Percentiles rank a stretch among this genome's conserved stretches.
These are phyloP conservation scores for Candolleomyces aberdarensis DNA, from an alignment of 768 basidiomycete species.

Conservation along the genomic window DNA sequence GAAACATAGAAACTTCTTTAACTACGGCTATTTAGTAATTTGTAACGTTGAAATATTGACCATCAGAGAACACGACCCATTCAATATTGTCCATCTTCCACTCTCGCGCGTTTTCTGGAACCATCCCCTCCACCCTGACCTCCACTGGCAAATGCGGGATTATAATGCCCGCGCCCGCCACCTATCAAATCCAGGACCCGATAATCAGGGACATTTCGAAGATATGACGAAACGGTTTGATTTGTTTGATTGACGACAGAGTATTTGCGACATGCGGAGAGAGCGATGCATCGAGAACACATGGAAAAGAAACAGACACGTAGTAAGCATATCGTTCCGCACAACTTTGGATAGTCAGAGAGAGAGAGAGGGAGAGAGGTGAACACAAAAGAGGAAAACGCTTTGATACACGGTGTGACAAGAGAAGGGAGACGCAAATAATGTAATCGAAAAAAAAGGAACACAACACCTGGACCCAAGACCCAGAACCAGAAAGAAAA, in stretches of 20 bases:
- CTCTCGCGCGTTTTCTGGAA: slow-evolving; percentile 52
- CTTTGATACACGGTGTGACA: neutral
- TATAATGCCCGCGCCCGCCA: slow-evolving; percentile 61
- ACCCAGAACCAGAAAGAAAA: slow-evolving; percentile 8
- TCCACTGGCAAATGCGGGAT: slow-evolving; percentile 67
- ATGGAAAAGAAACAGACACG: slow-evolving; percentile 20
- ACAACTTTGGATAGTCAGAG: neutral
- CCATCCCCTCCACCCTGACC: slow-evolving; percentile 40
- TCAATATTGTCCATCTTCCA: slow-evolving; percentile 38
- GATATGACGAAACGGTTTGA: slow-evolving; percentile 9
- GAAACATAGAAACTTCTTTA: no score
- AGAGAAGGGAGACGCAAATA: neutral
- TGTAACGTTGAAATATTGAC: neutral
- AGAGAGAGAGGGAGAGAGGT: neutral
- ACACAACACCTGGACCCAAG: slow-evolving; percentile 3
- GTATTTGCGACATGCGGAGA: slow-evolving; percentile 4
- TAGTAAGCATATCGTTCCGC: slow-evolving; percentile 3
- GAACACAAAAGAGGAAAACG: slow-evolving; percentile 6
- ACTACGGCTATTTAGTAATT: no score
- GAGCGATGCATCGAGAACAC: slow-evolving; percentile 5
- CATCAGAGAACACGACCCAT: neutral
- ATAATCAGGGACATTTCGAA: slow-evolving; percentile 33
- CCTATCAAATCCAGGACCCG: slow-evolving; percentile 48
- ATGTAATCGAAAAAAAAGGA: neutral
- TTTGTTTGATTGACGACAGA: slow-evolving; percentile 22